Base-by-base conservation (phyloP, 768 basidiomycete species). In the Auricularia heimuer region DNA sequence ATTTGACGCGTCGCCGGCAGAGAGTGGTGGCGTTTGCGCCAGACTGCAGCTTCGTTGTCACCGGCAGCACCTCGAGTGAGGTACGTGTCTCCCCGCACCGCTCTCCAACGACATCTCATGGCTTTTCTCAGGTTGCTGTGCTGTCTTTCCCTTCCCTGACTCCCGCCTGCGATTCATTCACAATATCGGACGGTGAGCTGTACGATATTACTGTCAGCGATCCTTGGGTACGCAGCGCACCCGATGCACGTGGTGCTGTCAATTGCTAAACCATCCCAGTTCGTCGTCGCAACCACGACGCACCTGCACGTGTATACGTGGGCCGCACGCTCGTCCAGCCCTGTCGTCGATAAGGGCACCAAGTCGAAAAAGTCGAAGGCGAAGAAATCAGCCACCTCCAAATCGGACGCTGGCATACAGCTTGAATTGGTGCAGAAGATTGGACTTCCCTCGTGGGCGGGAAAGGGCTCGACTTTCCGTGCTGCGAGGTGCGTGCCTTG, bases 21-120 rank as follows among this genome's bases (percentile, higher is more conserved):
- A 95, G 92, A 86, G 87, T 94, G 29, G 94, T 94, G 1, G 82
- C 85, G 1, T 77, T 98, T 64, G 94, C 94, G 47, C 86, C 86
- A 4, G 80, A 87, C 69, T 81, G 82, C 29, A 79, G 76, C 33
- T 73, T 88, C 47, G 72, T 96, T 4, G 88, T 85, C 3, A 83
- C 87, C 42, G 92, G 77, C 11, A 74, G 86, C 29, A 92, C 93
- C 3, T 82, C 82, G 66, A 84, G 84, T 70, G 82, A 87, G 71
- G 91, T 94, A 70, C 67, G 81, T 69, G 63, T 47, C 12, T 58
- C 3, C 63, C 29, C 56, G 65, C n/a, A 64, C 63, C 35, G 64
- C 65, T 56, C 73, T 39, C 62, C 24, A 66, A 51, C 61, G 72
- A 36, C 56, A 75, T 35, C 67, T n/a, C 64, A 69, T 62, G 44